Evolutionary conservation across 2,329 filamentous ascomycete genomes (phyloP).

Genomic region (Colletotrichum spaethianum): DNA sequence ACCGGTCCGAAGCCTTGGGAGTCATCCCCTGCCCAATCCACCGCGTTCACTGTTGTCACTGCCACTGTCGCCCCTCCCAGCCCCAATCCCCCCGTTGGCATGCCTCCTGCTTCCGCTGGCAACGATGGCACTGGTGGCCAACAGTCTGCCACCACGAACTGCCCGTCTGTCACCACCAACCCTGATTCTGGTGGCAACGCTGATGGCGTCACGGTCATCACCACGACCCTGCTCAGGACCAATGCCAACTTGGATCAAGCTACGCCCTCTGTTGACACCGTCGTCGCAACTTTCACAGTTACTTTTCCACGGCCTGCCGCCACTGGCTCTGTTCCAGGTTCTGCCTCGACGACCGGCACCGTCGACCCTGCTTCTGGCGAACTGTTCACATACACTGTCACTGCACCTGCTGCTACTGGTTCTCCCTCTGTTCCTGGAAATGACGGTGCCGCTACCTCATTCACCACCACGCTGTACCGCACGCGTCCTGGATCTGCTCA

Average conservation of each 20-base stretch:
- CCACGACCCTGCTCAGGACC: slow-evolving; percentile 26
- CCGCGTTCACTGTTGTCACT: slow-evolving; percentile 40
- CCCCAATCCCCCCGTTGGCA: slow-evolving; percentile 1
- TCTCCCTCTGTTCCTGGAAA: neutral
- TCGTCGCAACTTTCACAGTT: slow-evolving; percentile 38
- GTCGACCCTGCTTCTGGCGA: slow-evolving; percentile 16
- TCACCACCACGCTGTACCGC: slow-evolving; percentile 40
- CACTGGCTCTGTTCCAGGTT: slow-evolving; percentile 1
- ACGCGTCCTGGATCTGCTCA: slow-evolving; percentile 23
- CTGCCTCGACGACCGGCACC: neutral
- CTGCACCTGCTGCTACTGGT: neutral
- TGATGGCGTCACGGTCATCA: slow-evolving; percentile 33
- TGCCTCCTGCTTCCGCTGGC: neutral
- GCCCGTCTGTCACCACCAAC: slow-evolving; percentile 1
- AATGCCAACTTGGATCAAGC: slow-evolving; percentile 7
- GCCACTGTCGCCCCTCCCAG: slow-evolving; percentile 39
- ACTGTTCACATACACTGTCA: slow-evolving; percentile 10
- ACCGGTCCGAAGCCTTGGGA: slow-evolving; percentile 42
- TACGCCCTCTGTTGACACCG: slow-evolving; percentile 11
- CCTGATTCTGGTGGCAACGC: slow-evolving; percentile 16
- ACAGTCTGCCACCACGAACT: neutral
- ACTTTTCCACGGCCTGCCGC: slow-evolving; percentile 21
- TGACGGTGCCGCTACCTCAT: slow-evolving; percentile 15
- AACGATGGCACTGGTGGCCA: slow-evolving; percentile 10
- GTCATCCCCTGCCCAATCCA: slow-evolving; percentile 17